Conservation (phyloP, 192 early-diverging fungal genomes). For the Mortierella claussenii region DNA sequence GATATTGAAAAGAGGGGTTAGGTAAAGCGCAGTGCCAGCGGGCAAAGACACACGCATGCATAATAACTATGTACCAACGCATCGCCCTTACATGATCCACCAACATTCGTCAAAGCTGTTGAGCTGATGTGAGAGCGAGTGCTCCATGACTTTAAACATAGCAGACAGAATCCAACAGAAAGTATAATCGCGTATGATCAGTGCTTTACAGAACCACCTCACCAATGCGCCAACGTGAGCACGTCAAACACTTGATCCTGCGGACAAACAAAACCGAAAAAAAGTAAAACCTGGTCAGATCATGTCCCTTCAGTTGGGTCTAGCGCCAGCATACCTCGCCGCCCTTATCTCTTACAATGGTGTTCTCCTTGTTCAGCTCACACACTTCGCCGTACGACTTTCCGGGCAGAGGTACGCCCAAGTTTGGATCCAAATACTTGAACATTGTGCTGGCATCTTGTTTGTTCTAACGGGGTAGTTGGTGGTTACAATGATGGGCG, state of each 20-base stretch:
- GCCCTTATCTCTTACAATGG: constrained; percentile 75
- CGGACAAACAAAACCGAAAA: background rate
- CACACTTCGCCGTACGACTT: constrained; percentile 92
- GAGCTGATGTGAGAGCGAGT: constrained; percentile 94
- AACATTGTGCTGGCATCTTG: constrained; percentile 85
- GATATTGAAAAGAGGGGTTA: background rate
- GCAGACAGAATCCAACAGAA: constrained; percentile 97
- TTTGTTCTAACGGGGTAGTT: no score
- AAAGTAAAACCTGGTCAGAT: background rate
- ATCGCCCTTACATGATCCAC: constrained; percentile 89
- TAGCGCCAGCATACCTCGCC: no score
- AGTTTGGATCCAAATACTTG: constrained; percentile 81
- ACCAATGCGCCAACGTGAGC: constrained; percentile 92
- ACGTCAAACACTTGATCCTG: constrained; percentile 80
- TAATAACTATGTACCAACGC: background rate
- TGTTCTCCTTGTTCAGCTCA: constrained; percentile 78
- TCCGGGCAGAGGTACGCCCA: constrained; percentile 89
- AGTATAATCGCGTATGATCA: constrained; percentile 93
- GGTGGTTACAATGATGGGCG: no score
- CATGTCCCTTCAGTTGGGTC: constrained; percentile 10
- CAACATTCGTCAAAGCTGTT: constrained; percentile 99
- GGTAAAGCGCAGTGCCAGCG: background rate
- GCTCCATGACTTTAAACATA: constrained; percentile 95
- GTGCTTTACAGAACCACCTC: constrained; percentile 94
- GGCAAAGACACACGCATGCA: no score